Conservation (phyloP, 2,329 filamentous ascomycete genomes). For the Aschersonia sp. region DNA sequence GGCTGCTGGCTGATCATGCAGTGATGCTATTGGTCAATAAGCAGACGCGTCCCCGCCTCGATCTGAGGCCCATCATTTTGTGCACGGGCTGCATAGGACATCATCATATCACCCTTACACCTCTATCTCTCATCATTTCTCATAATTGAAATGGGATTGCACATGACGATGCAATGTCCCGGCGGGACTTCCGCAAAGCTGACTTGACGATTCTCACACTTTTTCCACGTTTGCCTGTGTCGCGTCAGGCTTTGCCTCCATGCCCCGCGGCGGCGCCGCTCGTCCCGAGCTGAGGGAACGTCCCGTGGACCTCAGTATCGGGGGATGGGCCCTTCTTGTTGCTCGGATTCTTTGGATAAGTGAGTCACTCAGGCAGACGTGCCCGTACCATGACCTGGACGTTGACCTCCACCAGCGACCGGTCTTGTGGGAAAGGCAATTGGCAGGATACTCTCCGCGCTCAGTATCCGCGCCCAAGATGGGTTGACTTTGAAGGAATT, state of each 20-base stretch:
- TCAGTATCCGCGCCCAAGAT: not conserved
- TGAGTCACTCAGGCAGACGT: not conserved
- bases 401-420: not conserved
- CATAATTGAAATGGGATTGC: too few species aligned
- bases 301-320: conserved; percentile 1
- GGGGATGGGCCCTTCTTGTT: conserved; percentile 1
- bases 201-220: too few species aligned
- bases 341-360: conserved; percentile 1
- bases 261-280: not conserved
- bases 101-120: too few species aligned
- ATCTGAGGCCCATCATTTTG: too few species aligned
- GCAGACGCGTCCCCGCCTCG: too few species aligned
- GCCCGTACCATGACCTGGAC: not conserved
- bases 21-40: too few species aligned
- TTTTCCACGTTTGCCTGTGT: not conserved
- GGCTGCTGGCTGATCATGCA: too few species aligned
- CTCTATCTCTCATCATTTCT: too few species aligned
- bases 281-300: conserved; percentile 1
- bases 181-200: too few species aligned
- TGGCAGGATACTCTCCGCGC: not conserved
- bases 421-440: not conserved
- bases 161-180: too few species aligned
- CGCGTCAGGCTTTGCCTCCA: not conserved
- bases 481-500: not conserved
- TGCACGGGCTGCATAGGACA: too few species aligned